Evolutionary conservation across 2,329 filamentous ascomycete species (phyloP).

Genomic region (Didymella pomorum): DNA sequence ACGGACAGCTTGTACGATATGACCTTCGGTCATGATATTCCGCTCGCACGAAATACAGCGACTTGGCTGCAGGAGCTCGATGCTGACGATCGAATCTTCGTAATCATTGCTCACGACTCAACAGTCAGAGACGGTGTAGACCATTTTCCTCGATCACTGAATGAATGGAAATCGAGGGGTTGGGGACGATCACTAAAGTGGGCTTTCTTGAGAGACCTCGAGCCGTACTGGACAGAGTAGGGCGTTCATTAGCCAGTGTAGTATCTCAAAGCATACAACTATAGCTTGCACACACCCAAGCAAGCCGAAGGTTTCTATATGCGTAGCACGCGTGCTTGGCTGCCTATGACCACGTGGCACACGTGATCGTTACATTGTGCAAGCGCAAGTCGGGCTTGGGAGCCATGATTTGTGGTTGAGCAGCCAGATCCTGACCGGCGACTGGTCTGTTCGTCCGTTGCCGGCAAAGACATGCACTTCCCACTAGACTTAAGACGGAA

Average conservation of each 20-base stretch:
- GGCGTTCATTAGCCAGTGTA: constrained; percentile 3
- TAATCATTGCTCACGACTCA: constrained; percentile 41
- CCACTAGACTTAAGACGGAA: constrained; percentile 8
- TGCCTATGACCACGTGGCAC: not conserved
- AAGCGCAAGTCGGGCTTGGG: not conserved
- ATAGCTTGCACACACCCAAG: not conserved
- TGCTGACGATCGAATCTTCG: constrained; percentile 33
- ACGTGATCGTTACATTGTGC: not conserved
- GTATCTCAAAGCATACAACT: not conserved
- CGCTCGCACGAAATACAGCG: constrained; percentile 31
- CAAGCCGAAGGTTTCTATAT: not conserved
- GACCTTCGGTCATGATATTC: constrained; percentile 30
- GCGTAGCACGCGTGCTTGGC: not conserved
- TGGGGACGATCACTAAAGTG: constrained; percentile 35
- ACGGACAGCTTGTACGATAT: constrained; percentile 27
- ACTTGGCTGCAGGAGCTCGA: constrained; percentile 35
- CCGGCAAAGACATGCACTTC: not conserved
- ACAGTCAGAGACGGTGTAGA: constrained; percentile 35
- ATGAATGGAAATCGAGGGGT: constrained; percentile 37
- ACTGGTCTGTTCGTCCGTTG: not conserved
- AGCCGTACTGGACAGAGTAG: constrained; percentile 29
- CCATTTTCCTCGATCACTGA: constrained; percentile 34
- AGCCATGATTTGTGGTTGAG: not conserved
- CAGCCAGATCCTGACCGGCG: not conserved
- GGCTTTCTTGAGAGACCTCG: constrained; percentile 37